Conservation (phyloP, 2,329 filamentous ascomycete genomes). For the Alternaria sp. region DNA sequence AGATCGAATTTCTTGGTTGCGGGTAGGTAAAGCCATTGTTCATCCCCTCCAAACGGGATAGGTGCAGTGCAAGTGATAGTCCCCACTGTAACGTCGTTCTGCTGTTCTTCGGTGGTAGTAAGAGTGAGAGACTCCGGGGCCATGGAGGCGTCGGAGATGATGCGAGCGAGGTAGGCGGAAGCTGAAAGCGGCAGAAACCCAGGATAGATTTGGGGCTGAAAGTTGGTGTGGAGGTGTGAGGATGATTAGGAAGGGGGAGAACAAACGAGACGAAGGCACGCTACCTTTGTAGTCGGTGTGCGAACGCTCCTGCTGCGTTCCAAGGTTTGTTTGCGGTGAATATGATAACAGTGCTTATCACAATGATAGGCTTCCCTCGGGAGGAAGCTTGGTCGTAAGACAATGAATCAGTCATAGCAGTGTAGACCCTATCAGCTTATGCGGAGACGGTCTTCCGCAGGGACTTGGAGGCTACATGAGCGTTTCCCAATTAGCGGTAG, state of each 20-base stretch:
- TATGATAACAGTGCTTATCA: conserved; percentile 35
- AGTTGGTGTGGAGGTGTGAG: background rate
- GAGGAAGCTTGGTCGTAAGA: conserved; percentile 11
- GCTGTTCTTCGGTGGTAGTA: conserved; percentile 19
- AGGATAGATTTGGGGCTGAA: background rate
- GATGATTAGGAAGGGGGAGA: background rate
- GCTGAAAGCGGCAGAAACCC: background rate
- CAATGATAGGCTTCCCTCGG: conserved; percentile 39
- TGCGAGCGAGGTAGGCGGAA: background rate
- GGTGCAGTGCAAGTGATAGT: conserved; percentile 47
- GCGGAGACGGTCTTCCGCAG: conserved; percentile 1
- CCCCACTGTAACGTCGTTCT: conserved; percentile 29
- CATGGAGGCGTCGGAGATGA: conserved; percentile 14
- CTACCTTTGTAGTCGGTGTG: conserved; percentile 17
- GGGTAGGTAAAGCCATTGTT: conserved; percentile 51
- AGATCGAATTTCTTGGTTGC: conserved; percentile 52
- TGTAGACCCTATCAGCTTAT: conserved; percentile 12
- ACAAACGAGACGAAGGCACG: background rate
- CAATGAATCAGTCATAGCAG: background rate
- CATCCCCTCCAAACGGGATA: conserved; percentile 50
- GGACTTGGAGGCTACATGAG: conserved; percentile 11
- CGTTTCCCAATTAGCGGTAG: background rate
- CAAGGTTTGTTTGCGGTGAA: conserved; percentile 23
- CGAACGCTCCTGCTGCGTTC: conserved; percentile 8
- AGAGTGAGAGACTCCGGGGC: conserved; percentile 20